These are phyloP conservation scores for Volvox carteri DNA, from an alignment of 163 green algal species.

Conservation along the genomic window DNA sequence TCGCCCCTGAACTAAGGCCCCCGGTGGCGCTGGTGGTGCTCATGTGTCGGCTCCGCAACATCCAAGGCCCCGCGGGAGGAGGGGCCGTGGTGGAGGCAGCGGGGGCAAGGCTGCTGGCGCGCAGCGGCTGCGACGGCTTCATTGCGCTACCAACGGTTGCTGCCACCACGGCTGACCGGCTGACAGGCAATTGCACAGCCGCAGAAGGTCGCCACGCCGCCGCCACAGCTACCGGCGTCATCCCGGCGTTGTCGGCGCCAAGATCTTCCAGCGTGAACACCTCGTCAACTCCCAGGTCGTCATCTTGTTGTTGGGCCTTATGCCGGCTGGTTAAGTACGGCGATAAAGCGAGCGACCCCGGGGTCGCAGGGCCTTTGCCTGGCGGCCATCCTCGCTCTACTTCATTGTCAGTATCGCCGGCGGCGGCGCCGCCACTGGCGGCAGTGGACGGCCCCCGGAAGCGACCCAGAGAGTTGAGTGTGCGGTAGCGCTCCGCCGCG, in stretches of 20 bases:
- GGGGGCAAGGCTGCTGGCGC: background rate
- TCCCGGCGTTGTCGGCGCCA: background rate
- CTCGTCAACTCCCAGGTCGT: constrained; percentile 2
- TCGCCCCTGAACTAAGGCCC: background rate
- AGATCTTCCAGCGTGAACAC: constrained; percentile 35
- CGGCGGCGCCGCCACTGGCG: background rate
- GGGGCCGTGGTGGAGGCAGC: background rate
- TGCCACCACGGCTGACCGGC: background rate
- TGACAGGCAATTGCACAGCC: background rate
- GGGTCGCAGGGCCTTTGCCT: background rate
- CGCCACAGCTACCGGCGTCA: background rate
- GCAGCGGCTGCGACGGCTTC: background rate
- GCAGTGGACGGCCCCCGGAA: too few relatives aligned
- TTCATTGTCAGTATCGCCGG: background rate
- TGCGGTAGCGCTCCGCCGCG: constrained; percentile 7
- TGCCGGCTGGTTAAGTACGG: background rate
- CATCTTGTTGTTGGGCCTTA: background rate
- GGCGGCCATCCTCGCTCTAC: background rate
- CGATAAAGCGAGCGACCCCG: background rate
- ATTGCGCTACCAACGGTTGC: background rate
- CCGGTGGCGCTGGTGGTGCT: background rate
- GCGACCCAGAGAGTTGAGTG: constrained; percentile 7
- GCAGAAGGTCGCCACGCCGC: constrained; percentile 1
- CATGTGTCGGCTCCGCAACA: background rate
- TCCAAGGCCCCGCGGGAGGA: background rate